These are phyloP conservation scores for Colletotrichum godetiae DNA, from an alignment of 2,329 filamentous ascomycete genomes.

Conservation along the genomic window DNA sequence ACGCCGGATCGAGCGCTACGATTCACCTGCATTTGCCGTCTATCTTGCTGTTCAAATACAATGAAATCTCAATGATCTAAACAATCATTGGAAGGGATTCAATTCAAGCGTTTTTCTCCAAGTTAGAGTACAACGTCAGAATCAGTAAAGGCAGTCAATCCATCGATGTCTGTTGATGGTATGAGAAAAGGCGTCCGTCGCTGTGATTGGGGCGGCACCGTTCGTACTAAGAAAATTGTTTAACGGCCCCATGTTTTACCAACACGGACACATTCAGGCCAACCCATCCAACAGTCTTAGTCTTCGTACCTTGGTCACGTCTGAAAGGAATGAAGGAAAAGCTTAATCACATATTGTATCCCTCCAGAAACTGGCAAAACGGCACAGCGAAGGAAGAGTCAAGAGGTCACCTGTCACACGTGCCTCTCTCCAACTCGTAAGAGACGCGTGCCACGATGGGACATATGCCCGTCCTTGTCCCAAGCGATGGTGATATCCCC, in stretches of 20 bases:
- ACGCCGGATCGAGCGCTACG: neutral
- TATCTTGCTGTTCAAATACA: neutral
- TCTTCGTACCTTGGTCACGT: neutral
- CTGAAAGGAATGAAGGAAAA: neutral
- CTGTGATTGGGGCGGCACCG: slow-evolving; percentile 24
- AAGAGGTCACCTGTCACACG: neutral
- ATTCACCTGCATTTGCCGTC: neutral
- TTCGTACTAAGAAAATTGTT: neutral
- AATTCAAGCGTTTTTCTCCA: neutral
- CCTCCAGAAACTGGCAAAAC: neutral
- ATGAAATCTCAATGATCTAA: neutral
- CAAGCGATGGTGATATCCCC: slow-evolving; percentile 4
- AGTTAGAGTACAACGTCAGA: neutral
- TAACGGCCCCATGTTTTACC: neutral
- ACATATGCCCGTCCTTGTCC: slow-evolving; percentile 12
- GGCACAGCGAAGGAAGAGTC: neutral
- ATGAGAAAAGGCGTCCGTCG: neutral
- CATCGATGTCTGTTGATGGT: neutral
- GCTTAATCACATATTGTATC: neutral
- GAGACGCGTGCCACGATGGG: neutral
- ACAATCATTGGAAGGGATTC: neutral
- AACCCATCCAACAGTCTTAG: neutral
- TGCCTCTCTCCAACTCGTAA: neutral
- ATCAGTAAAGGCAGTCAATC: neutral
- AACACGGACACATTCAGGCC: neutral